Evolutionary conservation across 257 asterid genomes (phyloP), one percentile per base, ranked within the genome.

Genomic region (Voacanga thouarsii): DNA sequence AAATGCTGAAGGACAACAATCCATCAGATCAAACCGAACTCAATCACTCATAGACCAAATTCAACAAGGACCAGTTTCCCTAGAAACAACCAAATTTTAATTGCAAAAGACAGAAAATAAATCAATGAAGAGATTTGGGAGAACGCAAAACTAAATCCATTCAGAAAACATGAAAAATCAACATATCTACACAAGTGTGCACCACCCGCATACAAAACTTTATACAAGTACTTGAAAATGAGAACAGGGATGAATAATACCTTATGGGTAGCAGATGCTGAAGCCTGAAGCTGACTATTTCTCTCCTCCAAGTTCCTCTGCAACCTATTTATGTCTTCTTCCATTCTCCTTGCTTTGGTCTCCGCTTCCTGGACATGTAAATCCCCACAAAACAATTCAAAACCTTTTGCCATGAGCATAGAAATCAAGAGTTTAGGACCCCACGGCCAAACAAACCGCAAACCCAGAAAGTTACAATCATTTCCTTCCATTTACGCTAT

Each of bases 301-400:
- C 82, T 94, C 75, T 87, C 92, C 79, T 90, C 91, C 72, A 92
- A 79, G 57, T 75, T 84, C 85, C 78, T 92, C 80, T 92, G 96
- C 86, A 94, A 81, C 72, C 82, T 86, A 71, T 11, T 80, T 1
- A 90, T 82, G 79, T 92, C 93, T 74, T 87, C 87, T 82, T 88
- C 91, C 96, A 90, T 83, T 78, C 57, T 88, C 86, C 81, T 90
- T 15, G 96, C 92, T 83, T 89, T 92, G n/a, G 71, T 81, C 84
- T 94, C 97, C 0, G 93, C 94, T 80, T 90, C 91, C 98, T 94
- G 83, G 16, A 70, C 51, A 75, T 45, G 23, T 4, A 82, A 26
- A 28, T 26, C 61, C 64, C 71, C 2, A 16, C 4, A 2, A 24
- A 3, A 71, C 71, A 71, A 43, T 0, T 28, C 37, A 45, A 59